phyloP scores from a whole-genome alignment of 2,329 filamentous ascomycete genomes.

The Claviceps pusilla region DNA sequence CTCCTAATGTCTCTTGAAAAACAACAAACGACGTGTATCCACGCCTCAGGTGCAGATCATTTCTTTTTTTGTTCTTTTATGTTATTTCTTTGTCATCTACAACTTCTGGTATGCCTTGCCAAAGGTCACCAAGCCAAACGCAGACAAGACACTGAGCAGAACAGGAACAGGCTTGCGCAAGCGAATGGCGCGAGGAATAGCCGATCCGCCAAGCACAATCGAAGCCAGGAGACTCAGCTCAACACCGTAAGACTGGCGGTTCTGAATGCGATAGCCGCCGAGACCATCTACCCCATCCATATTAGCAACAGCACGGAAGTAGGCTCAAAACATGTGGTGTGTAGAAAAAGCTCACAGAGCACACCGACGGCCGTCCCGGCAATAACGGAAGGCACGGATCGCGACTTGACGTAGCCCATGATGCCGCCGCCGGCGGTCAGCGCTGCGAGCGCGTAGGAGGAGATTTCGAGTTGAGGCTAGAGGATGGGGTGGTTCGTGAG shows the following conservation, averaged over 20 bases:
- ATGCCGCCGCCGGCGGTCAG: conserved; percentile 79
- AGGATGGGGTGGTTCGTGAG: neutral
- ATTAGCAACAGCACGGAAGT: neutral
- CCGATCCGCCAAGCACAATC: conserved; percentile 65
- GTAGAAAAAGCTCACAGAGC: conserved; percentile 30
- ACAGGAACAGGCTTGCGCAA: conserved; percentile 72
- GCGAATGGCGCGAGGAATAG: conserved; percentile 74
- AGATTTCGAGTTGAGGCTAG: conserved; percentile 24
- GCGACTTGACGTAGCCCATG: conserved; percentile 70
- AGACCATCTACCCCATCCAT: conserved; percentile 42
- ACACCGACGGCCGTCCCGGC: conserved; percentile 72
- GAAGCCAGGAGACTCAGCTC: conserved; percentile 84
- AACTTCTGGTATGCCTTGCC: conserved; percentile 47
- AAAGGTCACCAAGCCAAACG: conserved; percentile 67
- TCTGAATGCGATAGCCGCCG: conserved; percentile 66
- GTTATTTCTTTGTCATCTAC: conserved; percentile 14
- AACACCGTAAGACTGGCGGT: conserved; percentile 62
- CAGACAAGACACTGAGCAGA: conserved; percentile 61
- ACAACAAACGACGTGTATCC: neutral
- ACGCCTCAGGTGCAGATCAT: neutral
- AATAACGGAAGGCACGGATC: conserved; percentile 72
- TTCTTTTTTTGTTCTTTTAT: conserved; percentile 1
- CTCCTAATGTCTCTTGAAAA: neutral
- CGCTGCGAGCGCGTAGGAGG: conserved; percentile 64
- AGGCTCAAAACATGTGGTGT: too few species aligned